Percentiles rank a stretch among this genome's conserved stretches.
Conservation (phyloP, 2,329 filamentous ascomycete species). For the Alternaria postmessia region DNA sequence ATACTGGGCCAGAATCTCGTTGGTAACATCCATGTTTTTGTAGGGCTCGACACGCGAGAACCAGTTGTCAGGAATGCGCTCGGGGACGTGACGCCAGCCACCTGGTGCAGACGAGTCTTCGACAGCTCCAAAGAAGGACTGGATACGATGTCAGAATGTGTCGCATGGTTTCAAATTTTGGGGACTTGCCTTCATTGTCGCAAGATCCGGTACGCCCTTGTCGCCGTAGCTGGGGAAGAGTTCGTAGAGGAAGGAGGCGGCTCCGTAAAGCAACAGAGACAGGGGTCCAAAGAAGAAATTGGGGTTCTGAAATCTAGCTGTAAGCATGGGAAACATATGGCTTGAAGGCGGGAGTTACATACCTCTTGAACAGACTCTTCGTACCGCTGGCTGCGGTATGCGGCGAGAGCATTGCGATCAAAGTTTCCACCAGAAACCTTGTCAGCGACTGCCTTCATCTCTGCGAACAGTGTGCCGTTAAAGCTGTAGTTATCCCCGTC, state of each 20-base stretch:
- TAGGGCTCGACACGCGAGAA: slow-evolving; percentile 45
- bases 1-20: slow-evolving; percentile 55
- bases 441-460: slow-evolving; percentile 48
- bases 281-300: slow-evolving; percentile 57
- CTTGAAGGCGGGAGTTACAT: not conserved
- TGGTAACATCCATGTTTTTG: slow-evolving; percentile 46
- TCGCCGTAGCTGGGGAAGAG: slow-evolving; percentile 48
- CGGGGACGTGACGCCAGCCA: slow-evolving; percentile 48
- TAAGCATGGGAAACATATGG: not conserved
- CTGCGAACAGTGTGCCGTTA: slow-evolving; percentile 53
- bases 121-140: slow-evolving; percentile 53
- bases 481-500: slow-evolving; percentile 51
- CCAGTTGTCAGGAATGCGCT: slow-evolving; percentile 56
- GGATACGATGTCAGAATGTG: not conserved
- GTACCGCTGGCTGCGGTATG: slow-evolving; percentile 53
- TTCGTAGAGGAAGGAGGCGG: slow-evolving; percentile 56
- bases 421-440: slow-evolving; percentile 44
- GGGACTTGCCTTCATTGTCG: slow-evolving; percentile 19
- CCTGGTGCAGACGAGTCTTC: slow-evolving; percentile 46
- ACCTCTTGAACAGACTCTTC: slow-evolving; percentile 48
- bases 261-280: slow-evolving; percentile 52
- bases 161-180: not conserved
- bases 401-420: slow-evolving; percentile 49
- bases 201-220: slow-evolving; percentile 28
- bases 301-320: slow-evolving; percentile 10